Evolutionary conservation across 768 basidiomycete species (phyloP).

Genomic region (Xerocomus spinulosus): DNA sequence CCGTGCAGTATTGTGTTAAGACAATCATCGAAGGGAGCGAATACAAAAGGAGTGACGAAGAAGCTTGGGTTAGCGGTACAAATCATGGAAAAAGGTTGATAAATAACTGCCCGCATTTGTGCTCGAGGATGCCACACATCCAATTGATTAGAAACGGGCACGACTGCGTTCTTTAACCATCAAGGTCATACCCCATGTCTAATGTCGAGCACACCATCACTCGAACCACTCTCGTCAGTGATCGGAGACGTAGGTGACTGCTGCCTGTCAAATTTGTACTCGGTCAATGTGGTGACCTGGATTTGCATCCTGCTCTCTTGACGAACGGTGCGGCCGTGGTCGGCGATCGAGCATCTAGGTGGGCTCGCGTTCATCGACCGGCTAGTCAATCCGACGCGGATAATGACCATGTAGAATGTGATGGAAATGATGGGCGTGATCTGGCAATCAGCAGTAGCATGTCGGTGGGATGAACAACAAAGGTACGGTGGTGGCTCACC

Average conservation of each 20-base stretch:
- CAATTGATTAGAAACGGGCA: too few species aligned
- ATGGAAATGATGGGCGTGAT: conserved; percentile 12
- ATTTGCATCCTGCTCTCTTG: not conserved
- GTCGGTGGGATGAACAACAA: not conserved
- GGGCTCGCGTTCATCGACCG: not conserved
- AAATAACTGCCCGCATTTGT: too few species aligned
- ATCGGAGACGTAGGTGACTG: not conserved
- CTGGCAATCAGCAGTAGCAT: not conserved
- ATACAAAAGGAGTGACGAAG: too few species aligned
- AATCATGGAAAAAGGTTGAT: too few species aligned
- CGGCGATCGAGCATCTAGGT: not conserved
- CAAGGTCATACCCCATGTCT: not conserved
- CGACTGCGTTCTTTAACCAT: not conserved
- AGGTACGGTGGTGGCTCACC: conserved; percentile 9
- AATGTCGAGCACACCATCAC: not conserved
- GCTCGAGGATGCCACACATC: too few species aligned
- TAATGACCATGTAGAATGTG: conserved; percentile 18
- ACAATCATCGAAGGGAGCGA: too few species aligned
- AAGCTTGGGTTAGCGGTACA: too few species aligned
- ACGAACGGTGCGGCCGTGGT: not conserved
- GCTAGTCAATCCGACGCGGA: conserved; percentile 6
- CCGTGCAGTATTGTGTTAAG: too few species aligned
- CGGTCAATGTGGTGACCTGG: not conserved
- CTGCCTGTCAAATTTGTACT: not conserved
- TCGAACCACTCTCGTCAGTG: not conserved